A percentile compares a stretch with the other conserved stretches of the same genome.
phyloP scores from a whole-genome alignment of 106 monocot genomes.

The Dendrobium catenatum region DNA sequence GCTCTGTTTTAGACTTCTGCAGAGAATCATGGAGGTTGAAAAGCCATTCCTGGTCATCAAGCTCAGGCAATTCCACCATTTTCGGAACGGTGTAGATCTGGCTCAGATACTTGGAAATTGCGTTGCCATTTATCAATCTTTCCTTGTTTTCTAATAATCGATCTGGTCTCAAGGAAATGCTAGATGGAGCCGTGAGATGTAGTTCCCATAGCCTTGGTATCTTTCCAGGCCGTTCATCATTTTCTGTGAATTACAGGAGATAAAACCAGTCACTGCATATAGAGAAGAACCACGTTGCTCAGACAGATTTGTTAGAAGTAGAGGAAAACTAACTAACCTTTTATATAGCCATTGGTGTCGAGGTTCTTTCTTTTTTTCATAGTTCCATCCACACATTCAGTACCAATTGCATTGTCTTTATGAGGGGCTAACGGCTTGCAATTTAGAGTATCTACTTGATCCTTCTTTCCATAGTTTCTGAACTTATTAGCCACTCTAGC shows the following conservation, averaged over 20 bases:
- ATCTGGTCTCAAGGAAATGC: constrained; percentile 23
- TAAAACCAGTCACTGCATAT: constrained; percentile 6
- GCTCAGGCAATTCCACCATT: constrained; percentile 46
- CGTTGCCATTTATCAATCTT: constrained; percentile 30
- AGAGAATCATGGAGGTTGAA: constrained; percentile 15
- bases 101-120: constrained; percentile 31
- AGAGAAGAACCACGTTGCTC: neutral
- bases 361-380: constrained; percentile 44
- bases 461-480: constrained; percentile 20
- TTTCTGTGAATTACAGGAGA: constrained; percentile 44
- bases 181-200: neutral
- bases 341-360: constrained; percentile 45
- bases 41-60: constrained; percentile 60
- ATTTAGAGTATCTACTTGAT: constrained; percentile 15
- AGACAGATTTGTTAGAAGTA: neutral
- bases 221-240: constrained; percentile 43
- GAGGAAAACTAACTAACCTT: constrained; percentile 36
- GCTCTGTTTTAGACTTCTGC: constrained; percentile 12
- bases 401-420: constrained; percentile 4
- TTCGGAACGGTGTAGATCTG: constrained; percentile 42
- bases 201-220: constrained; percentile 12
- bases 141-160: constrained; percentile 7
- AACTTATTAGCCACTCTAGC: constrained; percentile 12
- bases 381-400: constrained; percentile 8
- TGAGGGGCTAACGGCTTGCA: constrained; percentile 23